Conservation (phyloP, 2,329 filamentous ascomycete species). For the Neospermospora avenae region DNA sequence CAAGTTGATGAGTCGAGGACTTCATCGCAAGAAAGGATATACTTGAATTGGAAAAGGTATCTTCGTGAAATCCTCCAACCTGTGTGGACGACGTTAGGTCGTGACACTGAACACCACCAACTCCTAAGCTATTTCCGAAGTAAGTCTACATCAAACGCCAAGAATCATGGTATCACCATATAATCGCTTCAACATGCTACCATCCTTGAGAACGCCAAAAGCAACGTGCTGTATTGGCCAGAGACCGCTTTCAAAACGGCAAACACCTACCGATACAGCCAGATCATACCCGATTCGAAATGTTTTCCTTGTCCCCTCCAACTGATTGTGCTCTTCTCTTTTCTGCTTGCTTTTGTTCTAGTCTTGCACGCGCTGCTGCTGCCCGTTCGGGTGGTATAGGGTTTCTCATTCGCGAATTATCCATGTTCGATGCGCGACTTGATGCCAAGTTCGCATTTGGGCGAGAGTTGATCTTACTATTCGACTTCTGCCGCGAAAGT, state of each 20-base stretch:
- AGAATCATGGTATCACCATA: conserved; percentile 7
- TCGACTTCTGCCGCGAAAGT: conserved; percentile 18
- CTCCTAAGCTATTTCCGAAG: conserved; percentile 8
- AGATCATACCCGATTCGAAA: conserved; percentile 13
- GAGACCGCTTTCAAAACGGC: background rate
- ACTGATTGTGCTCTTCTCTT: conserved; percentile 26
- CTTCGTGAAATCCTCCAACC: background rate
- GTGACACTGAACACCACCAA: conserved; percentile 3
- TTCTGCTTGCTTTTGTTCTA: conserved; percentile 33
- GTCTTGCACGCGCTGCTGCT: conserved; percentile 35
- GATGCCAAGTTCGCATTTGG: conserved; percentile 15
- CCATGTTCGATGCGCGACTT: conserved; percentile 22
- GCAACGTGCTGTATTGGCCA: background rate
- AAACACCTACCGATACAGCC: background rate
- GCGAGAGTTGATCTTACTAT: conserved; percentile 11
- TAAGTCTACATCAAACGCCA: conserved; percentile 10
- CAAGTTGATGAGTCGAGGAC: background rate
- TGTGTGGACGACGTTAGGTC: background rate
- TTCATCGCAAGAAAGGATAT: background rate
- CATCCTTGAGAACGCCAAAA: background rate
- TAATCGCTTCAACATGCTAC: conserved; percentile 2
- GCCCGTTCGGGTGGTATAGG: conserved; percentile 34
- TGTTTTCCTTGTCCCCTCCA: conserved; percentile 28
- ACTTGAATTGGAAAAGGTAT: background rate
- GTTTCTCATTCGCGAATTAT: conserved; percentile 21